Conservation (phyloP, 2,329 filamentous ascomycete species). For the Berkeleyomyces rouxiae region DNA sequence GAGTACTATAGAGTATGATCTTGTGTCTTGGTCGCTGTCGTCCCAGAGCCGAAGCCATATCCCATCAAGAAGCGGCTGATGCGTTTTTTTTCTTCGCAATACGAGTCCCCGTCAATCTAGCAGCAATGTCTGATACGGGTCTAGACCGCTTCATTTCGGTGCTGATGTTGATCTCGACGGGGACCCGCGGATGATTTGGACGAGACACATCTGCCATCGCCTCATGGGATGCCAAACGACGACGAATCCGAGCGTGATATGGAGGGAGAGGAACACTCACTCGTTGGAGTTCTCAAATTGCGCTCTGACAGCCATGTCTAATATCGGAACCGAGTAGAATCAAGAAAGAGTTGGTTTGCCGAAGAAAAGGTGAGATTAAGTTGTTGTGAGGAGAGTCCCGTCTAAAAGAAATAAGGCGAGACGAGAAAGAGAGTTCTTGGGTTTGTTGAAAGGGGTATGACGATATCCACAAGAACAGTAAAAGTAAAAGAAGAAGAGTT, state of each 20-base stretch:
- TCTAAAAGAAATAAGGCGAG: neutral
- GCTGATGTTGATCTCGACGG: neutral
- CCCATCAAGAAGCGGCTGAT: no score
- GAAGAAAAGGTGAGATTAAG: neutral
- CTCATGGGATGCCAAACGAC: neutral
- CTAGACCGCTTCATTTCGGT: no score
- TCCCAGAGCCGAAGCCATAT: no score
- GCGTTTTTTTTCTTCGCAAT: no score
- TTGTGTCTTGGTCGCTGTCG: neutral
- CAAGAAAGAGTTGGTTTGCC: neutral
- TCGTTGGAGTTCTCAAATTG: slow-evolving; percentile 87
- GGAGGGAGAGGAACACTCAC: slow-evolving; percentile 31
- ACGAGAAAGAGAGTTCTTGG: no score
- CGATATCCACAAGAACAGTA: no score
- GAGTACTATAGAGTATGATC: neutral
- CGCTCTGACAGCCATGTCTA: slow-evolving; percentile 48
- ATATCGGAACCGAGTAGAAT: neutral
- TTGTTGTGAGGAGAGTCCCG: neutral
- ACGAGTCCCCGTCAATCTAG: no score
- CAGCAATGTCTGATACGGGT: no score
- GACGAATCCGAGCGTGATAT: neutral
- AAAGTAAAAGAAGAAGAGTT: no score
- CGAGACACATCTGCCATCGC: neutral
- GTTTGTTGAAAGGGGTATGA: no score
- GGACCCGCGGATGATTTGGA: no score